phyloP scores from a whole-genome alignment of 2,329 filamentous ascomycete species.

The Colletotrichum plurivorum region DNA sequence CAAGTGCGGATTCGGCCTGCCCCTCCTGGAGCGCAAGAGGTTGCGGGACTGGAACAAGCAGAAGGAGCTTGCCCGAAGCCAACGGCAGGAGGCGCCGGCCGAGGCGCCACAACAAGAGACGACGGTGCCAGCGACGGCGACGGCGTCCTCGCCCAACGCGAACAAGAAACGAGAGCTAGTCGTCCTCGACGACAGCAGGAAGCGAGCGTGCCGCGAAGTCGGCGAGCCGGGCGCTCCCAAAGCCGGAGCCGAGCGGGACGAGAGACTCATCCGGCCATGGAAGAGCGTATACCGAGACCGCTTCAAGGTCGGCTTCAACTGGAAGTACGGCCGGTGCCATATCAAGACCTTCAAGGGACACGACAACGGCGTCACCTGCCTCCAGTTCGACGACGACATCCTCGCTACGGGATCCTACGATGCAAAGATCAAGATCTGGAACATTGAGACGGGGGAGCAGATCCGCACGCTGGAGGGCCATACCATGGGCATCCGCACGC shows the following conservation, averaged over 20 bases:
- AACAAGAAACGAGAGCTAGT: slow-evolving; percentile 53
- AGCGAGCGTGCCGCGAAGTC: slow-evolving; percentile 50
- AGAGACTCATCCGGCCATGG: slow-evolving; percentile 80
- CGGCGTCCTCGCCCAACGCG: slow-evolving; percentile 41
- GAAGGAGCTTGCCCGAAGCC: slow-evolving; percentile 72
- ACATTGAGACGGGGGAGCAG: slow-evolving; percentile 89
- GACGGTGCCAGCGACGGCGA: not conserved
- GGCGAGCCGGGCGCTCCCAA: slow-evolving; percentile 34
- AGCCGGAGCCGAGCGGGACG: slow-evolving; percentile 51
- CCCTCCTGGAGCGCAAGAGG: slow-evolving; percentile 88
- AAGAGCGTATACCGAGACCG: slow-evolving; percentile 97
- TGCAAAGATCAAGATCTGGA: slow-evolving; percentile 95
- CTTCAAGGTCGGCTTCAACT: slow-evolving; percentile 96
- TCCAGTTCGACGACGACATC: slow-evolving; percentile 84
- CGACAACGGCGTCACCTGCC: slow-evolving; percentile 77
- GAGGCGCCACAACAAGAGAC: slow-evolving; percentile 44
- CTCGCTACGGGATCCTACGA: slow-evolving; percentile 97
- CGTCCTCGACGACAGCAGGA: slow-evolving; percentile 50
- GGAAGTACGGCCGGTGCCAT: slow-evolving; percentile 93
- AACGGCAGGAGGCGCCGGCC: slow-evolving; percentile 41
- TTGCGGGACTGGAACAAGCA: slow-evolving; percentile 89
- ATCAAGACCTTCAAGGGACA: slow-evolving; percentile 88
- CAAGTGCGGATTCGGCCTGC: slow-evolving; percentile 96
- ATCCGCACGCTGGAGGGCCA: slow-evolving; percentile 89
- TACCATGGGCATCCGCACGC: slow-evolving; percentile 83